Percentiles rank a stretch among this genome's conserved stretches.
Evolutionary conservation across 306 rosid species (phyloP).

Genomic region (Nissolia schottii): DNA sequence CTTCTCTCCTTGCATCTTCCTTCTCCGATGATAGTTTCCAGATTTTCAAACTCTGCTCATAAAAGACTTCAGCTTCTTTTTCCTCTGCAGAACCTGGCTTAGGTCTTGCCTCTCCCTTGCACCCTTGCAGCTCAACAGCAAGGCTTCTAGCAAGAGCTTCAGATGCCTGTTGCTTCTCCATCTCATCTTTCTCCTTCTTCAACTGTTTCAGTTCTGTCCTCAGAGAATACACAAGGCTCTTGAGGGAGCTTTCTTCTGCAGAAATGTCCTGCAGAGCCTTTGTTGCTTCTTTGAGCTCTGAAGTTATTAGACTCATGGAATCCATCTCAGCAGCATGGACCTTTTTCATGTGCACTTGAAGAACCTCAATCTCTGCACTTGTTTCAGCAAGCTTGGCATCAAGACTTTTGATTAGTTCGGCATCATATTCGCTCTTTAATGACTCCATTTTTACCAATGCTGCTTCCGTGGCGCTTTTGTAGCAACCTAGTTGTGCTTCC

Average conservation of each 20-base stretch:
- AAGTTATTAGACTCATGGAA: slow-evolving; percentile 37
- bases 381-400: slow-evolving; percentile 49
- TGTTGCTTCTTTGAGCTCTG: slow-evolving; percentile 67
- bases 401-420: slow-evolving; percentile 30
- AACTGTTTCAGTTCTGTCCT: slow-evolving; percentile 50
- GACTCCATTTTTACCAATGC: slow-evolving; percentile 38
- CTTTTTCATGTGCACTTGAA: slow-evolving; percentile 59
- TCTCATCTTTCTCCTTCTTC: slow-evolving; percentile 38
- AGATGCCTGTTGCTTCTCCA: slow-evolving; percentile 31
- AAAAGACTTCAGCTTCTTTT: neutral
- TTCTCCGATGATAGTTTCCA: slow-evolving; percentile 39
- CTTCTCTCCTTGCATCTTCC: slow-evolving; percentile 45
- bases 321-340: slow-evolving; percentile 69
- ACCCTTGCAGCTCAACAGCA: slow-evolving; percentile 20
- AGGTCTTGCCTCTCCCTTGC: slow-evolving; percentile 17
- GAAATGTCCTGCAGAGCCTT: slow-evolving; percentile 47
- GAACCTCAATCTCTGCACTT: slow-evolving; percentile 48
- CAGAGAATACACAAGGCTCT: slow-evolving; percentile 41
- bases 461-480: slow-evolving; percentile 42
- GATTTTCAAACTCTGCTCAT: slow-evolving; percentile 29
- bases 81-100: slow-evolving; percentile 8
- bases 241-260: slow-evolving; percentile 59
- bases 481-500: slow-evolving; percentile 26
- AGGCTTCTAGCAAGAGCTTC: slow-evolving; percentile 35
- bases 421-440: slow-evolving; percentile 49